phyloP scores from a whole-genome alignment of 495 filamentous ascomycete species.

The Annulohypoxylon moriforme region DNA sequence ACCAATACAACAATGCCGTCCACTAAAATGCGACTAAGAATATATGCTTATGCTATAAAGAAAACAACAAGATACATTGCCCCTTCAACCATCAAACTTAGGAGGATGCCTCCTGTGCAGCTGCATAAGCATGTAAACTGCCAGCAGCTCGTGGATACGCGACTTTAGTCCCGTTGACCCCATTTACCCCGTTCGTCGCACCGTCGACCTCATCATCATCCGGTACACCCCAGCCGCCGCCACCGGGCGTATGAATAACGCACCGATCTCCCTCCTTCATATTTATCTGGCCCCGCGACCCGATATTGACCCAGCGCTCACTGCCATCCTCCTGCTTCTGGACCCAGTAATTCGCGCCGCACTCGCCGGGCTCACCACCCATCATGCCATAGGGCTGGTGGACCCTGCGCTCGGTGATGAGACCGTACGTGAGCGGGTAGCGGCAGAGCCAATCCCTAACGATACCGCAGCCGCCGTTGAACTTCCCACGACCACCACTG shows the following conservation, averaged over 20 bases:
- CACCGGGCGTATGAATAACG: conserved; percentile 76
- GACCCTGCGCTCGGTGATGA: conserved; percentile 86
- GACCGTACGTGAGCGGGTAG: conserved; percentile 74
- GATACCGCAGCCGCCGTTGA: conserved; percentile 88
- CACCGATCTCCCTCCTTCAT: conserved; percentile 90
- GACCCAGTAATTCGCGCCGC: conserved; percentile 89
- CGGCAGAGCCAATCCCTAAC: conserved; percentile 94
- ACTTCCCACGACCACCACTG: conserved; percentile 76
- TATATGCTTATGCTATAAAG: background rate
- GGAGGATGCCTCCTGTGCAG: conserved; percentile 31
- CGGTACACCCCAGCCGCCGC: conserved; percentile 73
- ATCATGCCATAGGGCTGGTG: conserved; percentile 88
- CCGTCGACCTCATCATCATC: conserved; percentile 20
- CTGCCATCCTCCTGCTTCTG: conserved; percentile 50
- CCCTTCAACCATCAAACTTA: background rate
- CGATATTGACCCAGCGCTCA: conserved; percentile 79
- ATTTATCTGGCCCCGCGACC: conserved; percentile 89
- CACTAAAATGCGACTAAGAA: background rate
- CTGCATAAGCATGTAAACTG: conserved; percentile 27
- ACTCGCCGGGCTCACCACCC: conserved; percentile 82
- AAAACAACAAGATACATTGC: background rate
- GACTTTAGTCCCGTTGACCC: conserved; percentile 16
- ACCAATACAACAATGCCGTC: background rate
- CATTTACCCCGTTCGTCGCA: conserved; percentile 12
- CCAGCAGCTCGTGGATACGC: conserved; percentile 32